Percentiles rank a stretch among this genome's conserved stretches.
phyloP scores from a whole-genome alignment of 2,329 filamentous ascomycete genomes.

The Verticillium klebahnii region DNA sequence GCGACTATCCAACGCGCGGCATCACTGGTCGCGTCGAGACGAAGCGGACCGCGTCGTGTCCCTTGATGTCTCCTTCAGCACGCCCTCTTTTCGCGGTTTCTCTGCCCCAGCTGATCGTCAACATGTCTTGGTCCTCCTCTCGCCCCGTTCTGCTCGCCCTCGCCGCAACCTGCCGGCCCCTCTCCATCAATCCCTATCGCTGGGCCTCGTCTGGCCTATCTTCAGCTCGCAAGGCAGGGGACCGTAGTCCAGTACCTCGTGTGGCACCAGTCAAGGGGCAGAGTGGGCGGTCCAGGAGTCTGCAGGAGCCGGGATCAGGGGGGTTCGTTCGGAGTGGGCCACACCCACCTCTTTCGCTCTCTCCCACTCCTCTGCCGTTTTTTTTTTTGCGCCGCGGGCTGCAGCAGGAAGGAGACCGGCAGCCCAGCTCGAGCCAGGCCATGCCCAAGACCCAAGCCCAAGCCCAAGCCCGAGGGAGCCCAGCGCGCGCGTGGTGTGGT shows the following conservation, averaged over 20 bases:
- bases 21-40: not conserved
- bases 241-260: constrained; percentile 7
- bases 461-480: not conserved
- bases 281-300: constrained; percentile 8
- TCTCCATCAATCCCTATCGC: not conserved
- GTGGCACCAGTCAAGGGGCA: constrained; percentile 7
- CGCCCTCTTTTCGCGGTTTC: not conserved
- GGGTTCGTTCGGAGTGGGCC: not conserved
- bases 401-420: not conserved
- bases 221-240: constrained; percentile 13
- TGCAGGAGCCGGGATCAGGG: constrained; percentile 10
- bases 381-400: not conserved
- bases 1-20: not conserved
- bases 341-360: not conserved
- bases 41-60: constrained; percentile 1
- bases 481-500: not conserved
- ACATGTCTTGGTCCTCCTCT: not conserved
- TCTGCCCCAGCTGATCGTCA: not conserved
- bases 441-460: not conserved
- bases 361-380: not conserved
- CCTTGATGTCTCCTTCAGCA: not conserved
- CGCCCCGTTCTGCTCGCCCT: constrained; percentile 1
- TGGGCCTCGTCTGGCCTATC: constrained; percentile 9
- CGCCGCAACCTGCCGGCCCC: constrained; percentile 8
- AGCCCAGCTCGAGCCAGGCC: not conserved